These are phyloP conservation scores for Suillus hirtellus DNA, from an alignment of 768 basidiomycete genomes.

Conservation along the genomic window DNA sequence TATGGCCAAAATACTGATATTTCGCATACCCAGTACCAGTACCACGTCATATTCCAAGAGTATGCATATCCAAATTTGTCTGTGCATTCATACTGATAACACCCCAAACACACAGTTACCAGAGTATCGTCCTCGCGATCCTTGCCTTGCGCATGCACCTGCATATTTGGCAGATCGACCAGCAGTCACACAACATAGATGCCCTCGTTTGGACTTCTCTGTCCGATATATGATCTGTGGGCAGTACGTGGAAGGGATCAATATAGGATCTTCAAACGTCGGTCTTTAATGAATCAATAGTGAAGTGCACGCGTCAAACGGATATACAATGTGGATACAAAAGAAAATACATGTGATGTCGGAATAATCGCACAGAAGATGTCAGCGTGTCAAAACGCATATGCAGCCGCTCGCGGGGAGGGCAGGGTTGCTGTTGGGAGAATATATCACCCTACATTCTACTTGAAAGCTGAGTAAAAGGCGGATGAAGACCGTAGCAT, in stretches of 20 bases:
- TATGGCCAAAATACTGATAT: background rate
- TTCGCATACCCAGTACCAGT: background rate
- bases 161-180: background rate
- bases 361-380: background rate
- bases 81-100: background rate
- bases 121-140: background rate
- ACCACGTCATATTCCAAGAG: constrained; percentile 1
- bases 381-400: background rate
- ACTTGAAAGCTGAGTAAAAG: background rate
- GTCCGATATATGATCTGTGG: background rate
- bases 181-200: background rate
- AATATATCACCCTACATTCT: background rate
- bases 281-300: background rate
- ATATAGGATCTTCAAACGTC: background rate
- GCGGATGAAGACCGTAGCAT: background rate
- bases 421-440: background rate
- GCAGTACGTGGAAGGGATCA: background rate
- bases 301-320: background rate
- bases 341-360: background rate
- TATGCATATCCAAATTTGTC: background rate
- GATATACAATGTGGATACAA: background rate
- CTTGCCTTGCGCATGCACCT: constrained; percentile 2
- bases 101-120: background rate
- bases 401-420: background rate
- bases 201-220: background rate